Conservation (phyloP, 139 green algal genomes). For the Chlorella sp. region DNA sequence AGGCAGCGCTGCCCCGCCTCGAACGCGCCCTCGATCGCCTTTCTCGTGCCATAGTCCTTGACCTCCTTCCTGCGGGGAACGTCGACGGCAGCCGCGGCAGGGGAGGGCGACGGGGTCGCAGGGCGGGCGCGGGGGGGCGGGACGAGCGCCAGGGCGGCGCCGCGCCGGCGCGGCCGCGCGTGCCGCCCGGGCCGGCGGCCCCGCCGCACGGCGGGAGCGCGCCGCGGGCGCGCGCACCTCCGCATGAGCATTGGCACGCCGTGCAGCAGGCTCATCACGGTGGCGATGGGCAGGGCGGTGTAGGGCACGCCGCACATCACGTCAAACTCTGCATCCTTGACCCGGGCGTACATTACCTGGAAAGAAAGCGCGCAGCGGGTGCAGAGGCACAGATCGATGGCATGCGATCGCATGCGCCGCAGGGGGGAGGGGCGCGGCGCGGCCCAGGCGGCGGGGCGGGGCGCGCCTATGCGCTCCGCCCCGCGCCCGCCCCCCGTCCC, state of each 20-base stretch:
- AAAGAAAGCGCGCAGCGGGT: too few species aligned
- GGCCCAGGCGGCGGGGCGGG: too few species aligned
- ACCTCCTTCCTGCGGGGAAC: constrained; percentile 85
- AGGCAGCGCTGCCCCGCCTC: constrained; percentile 86
- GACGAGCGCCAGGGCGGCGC: background rate
- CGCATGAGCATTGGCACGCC: constrained; percentile 93
- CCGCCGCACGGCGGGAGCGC: background rate
- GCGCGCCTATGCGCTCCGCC: too few species aligned
- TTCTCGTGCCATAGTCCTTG: constrained; percentile 99
- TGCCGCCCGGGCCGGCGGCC: too few species aligned
- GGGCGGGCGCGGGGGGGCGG: background rate
- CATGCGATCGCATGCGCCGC: too few species aligned
- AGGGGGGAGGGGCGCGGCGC: too few species aligned
- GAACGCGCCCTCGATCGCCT: constrained; percentile 98
- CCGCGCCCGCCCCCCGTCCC: too few species aligned
- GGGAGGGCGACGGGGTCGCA: too few species aligned
- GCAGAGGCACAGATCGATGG: too few species aligned
- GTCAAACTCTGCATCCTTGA: constrained; percentile 81
- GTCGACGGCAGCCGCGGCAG: too few species aligned
- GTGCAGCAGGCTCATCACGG: constrained; percentile 89
- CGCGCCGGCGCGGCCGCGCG: background rate
- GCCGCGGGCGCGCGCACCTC: background rate
- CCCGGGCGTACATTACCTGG: constrained; percentile 85
- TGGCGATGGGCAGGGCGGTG: constrained; percentile 98
- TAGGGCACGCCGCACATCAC: constrained; percentile 99